Conservation (phyloP, 805 yeast genomes). For the Teunomyces pallodes region DNA sequence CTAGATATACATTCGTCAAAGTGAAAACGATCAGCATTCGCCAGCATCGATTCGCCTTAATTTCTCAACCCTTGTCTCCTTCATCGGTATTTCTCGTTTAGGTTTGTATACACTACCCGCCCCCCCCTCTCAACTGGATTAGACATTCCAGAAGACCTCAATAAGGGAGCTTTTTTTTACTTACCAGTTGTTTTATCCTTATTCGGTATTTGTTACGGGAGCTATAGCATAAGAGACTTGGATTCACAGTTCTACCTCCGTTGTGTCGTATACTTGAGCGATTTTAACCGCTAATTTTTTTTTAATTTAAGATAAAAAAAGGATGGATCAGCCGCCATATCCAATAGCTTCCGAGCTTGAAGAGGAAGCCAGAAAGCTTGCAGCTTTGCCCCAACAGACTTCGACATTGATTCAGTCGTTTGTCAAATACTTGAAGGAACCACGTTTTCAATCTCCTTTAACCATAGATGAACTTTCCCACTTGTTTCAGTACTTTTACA, state of each 20-base stretch:
- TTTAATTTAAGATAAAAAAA: neutral
- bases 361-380: constrained; percentile 21
- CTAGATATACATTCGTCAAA: too few species aligned
- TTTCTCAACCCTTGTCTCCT: neutral
- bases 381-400: constrained; percentile 27
- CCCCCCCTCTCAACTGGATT: neutral
- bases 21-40: neutral
- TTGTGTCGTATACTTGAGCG: neutral
- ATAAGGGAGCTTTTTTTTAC: neutral
- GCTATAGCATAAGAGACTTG: neutral
- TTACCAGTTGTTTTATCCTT: neutral
- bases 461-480: constrained; percentile 32
- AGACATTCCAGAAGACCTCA: neutral
- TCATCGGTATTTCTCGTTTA: neutral
- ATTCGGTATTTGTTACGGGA: neutral
- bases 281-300: neutral
- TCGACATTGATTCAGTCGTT: constrained; percentile 25
- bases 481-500: constrained; percentile 34
- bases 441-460: constrained; percentile 41
- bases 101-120: neutral
- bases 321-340: neutral
- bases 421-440: constrained; percentile 38
- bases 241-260: neutral
- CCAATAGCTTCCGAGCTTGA: constrained; percentile 11
- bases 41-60: neutral